phyloP scores from a whole-genome alignment of 1,284 basidiomycete species.

The Malassezia brasiliensis region DNA sequence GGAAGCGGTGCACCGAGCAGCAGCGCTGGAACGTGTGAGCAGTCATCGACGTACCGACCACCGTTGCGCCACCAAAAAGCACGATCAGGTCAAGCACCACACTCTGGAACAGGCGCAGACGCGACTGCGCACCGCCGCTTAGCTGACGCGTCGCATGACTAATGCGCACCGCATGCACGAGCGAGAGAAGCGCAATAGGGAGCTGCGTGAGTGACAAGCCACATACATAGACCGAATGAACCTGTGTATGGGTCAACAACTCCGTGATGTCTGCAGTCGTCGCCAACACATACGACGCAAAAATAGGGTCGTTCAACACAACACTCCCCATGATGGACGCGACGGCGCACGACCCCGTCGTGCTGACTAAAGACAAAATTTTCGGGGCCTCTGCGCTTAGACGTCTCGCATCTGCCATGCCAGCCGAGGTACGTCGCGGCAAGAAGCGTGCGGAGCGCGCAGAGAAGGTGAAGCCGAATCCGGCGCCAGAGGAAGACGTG shows the following conservation, averaged over 20 bases:
- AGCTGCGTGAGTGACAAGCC: constrained; percentile 4
- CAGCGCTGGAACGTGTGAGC: constrained; percentile 1
- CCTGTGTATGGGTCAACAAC: constrained; percentile 3
- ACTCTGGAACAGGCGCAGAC: constrained; percentile 25
- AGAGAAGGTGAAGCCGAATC: constrained; percentile 17
- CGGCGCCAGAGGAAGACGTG: constrained; percentile 16
- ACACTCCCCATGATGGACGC: not conserved
- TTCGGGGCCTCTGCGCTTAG: not conserved
- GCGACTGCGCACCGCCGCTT: constrained; percentile 19
- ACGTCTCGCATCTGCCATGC: not conserved
- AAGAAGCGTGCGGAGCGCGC: constrained; percentile 14
- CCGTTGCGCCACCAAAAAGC: constrained; percentile 26
- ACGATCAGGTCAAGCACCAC: constrained; percentile 30
- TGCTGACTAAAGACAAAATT: constrained; percentile 9
- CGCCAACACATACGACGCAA: constrained; percentile 5
- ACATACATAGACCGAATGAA: constrained; percentile 11
- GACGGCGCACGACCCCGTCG: not conserved
- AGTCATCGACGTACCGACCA: not conserved
- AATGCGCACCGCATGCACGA: constrained; percentile 28
- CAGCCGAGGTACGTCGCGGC: not conserved
- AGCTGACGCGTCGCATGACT: constrained; percentile 32
- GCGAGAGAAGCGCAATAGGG: constrained; percentile 21
- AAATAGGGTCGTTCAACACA: constrained; percentile 13
- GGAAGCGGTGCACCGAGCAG: constrained; percentile 26
- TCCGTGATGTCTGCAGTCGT: constrained; percentile 14